Evolutionary conservation across 179 eudicot genomes (phyloP).

Genomic region (Nepenthes alata): DNA sequence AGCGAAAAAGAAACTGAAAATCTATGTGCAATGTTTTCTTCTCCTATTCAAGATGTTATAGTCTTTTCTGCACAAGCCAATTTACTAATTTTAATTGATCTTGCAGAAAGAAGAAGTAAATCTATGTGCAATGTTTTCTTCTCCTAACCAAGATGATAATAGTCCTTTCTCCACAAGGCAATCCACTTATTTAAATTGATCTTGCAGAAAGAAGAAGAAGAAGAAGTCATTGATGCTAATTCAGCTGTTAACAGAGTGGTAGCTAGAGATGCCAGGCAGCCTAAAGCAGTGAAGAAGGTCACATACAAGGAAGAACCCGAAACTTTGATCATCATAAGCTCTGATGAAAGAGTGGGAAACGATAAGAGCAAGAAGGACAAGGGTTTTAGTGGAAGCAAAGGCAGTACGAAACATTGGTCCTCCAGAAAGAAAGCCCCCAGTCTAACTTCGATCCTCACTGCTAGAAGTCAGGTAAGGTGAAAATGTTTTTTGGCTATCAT

Average conservation of each 20-base stretch:
- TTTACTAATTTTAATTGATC: background rate
- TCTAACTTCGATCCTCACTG: conserved; percentile 64
- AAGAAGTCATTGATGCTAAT: background rate
- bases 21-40: background rate
- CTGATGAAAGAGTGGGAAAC: conserved; percentile 38
- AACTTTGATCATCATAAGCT: conserved; percentile 52
- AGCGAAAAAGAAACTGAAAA: background rate
- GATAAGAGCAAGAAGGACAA: conserved; percentile 26
- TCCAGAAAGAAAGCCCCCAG: conserved; percentile 44
- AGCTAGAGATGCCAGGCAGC: background rate
- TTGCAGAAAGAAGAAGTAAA: conserved; percentile 10
- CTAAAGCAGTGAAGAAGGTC: conserved; percentile 36
- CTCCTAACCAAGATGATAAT: background rate
- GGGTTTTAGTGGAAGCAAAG: conserved; percentile 19
- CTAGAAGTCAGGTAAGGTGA: conserved; percentile 61
- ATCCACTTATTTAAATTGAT: background rate
- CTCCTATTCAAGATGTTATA: background rate
- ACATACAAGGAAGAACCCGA: conserved; percentile 37
- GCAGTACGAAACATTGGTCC: conserved; percentile 10
- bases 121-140: background rate
- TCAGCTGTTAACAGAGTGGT: conserved; percentile 5
- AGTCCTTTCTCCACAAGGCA: background rate
- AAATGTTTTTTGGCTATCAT: background rate
- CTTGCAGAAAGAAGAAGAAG: conserved; percentile 14
- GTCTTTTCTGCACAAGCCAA: background rate